phyloP scores from a whole-genome alignment of 495 filamentous ascomycete species.

The Pyrenula massariospora region DNA sequence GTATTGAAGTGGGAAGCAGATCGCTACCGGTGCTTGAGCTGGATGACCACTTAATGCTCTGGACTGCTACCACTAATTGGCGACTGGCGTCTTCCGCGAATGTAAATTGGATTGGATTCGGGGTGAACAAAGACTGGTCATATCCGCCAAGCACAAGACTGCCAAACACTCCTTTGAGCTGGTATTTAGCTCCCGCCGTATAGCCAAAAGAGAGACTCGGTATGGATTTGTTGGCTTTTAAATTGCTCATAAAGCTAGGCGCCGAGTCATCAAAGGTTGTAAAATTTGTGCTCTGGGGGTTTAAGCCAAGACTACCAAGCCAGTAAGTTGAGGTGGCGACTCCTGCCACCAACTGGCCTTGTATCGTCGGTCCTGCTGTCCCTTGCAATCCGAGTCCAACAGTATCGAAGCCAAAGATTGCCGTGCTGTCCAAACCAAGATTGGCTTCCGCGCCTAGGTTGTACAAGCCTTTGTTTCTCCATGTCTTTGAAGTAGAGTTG shows the following conservation, averaged over 20 bases:
- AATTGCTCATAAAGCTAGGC: constrained; percentile 33
- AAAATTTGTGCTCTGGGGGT: constrained; percentile 36
- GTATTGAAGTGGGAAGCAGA: constrained; percentile 9
- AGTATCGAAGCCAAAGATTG: constrained; percentile 37
- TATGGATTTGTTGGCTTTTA: constrained; percentile 32
- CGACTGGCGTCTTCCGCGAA: constrained; percentile 35
- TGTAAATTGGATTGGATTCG: constrained; percentile 33
- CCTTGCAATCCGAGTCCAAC: constrained; percentile 31
- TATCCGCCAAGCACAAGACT: constrained; percentile 47
- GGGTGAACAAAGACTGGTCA: constrained; percentile 35
- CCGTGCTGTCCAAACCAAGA: constrained; percentile 28
- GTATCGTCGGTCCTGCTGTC: constrained; percentile 26
- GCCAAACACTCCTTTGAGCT: constrained; percentile 36
- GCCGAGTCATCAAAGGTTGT: constrained; percentile 25
- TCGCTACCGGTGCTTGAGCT: constrained; percentile 12
- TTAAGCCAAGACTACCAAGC: constrained; percentile 38
- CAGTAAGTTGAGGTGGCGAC: constrained; percentile 33
- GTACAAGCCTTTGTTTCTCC: constrained; percentile 23
- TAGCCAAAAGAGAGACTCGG: constrained; percentile 42
- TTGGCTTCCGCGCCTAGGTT: constrained; percentile 26
- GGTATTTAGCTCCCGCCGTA: constrained; percentile 43
- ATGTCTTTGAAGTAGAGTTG: constrained; percentile 34
- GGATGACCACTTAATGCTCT: constrained; percentile 19
- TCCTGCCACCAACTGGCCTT: constrained; percentile 34
- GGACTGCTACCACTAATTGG: constrained; percentile 36